Percentiles rank a stretch among this genome's conserved stretches.
These are phyloP conservation scores for Nicotiana undulata DNA, from an alignment of 257 asterid genomes.

Conservation along the genomic window DNA sequence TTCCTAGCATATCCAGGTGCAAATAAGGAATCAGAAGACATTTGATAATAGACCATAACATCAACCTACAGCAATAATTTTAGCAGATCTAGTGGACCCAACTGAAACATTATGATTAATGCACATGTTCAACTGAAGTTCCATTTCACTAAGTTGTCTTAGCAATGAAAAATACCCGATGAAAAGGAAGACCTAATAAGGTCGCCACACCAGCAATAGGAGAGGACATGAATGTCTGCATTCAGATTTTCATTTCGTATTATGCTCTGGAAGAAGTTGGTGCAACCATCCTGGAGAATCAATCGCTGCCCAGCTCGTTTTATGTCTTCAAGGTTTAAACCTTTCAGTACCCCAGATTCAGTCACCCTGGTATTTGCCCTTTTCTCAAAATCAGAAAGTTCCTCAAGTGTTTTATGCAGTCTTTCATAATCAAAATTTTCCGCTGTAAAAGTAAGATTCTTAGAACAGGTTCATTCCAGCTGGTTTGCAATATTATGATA, in stretches of 20 bases:
- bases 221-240: conserved; percentile 70
- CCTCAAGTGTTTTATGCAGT: conserved; percentile 50
- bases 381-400: conserved; percentile 74
- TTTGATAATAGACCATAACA: background rate
- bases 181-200: conserved; percentile 85
- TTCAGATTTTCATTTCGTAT: conserved; percentile 44
- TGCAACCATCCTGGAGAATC: conserved; percentile 82
- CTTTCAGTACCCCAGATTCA: conserved; percentile 82
- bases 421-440: conserved; percentile 50
- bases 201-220: conserved; percentile 98
- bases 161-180: conserved; percentile 41
- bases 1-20: background rate
- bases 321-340: conserved; percentile 79
- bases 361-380: conserved; percentile 69
- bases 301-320: conserved; percentile 78
- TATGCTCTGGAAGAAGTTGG: conserved; percentile 49
- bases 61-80: background rate
- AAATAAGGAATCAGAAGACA: background rate
- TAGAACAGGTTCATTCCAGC: background rate
- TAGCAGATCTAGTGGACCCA: background rate
- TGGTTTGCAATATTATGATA: background rate
- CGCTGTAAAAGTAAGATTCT: conserved; percentile 33
- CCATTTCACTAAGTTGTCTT: background rate
- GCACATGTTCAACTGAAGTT: background rate
- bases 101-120: background rate